Percentiles rank a stretch among this genome's conserved stretches.
Conservation (phyloP, 108 stramenopile species). For the Cyclotella cryptica region DNA sequence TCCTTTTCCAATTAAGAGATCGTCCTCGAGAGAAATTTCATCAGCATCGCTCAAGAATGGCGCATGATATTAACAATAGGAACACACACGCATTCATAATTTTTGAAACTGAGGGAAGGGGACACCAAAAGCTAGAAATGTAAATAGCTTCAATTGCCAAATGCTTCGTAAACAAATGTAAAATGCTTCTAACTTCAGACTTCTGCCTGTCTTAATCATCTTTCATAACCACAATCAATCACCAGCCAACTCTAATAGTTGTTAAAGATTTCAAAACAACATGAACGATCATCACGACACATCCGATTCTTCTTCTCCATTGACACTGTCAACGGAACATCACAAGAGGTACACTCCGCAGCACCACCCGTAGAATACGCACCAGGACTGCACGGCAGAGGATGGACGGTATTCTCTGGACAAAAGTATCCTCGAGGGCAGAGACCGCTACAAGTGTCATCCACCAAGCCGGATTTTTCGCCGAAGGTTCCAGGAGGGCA, state of each 20-base stretch:
- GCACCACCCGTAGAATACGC: constrained; percentile 52
- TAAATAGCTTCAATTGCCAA: no score
- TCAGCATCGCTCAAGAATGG: no score
- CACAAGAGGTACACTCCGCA: constrained; percentile 48
- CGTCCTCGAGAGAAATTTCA: no score
- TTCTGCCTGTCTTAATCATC: neutral
- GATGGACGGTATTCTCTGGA: constrained; percentile 36
- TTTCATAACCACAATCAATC: constrained; percentile 2
- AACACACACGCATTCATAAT: neutral
- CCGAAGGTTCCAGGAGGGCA: constrained; percentile 41
- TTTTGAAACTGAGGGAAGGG: neutral
- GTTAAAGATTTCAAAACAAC: constrained; percentile 41
- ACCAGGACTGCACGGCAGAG: constrained; percentile 43
- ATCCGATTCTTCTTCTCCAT: constrained; percentile 40
- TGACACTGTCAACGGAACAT: constrained; percentile 36
- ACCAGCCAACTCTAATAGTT: no score
- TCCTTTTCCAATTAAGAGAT: no score
- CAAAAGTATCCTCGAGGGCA: constrained; percentile 48
- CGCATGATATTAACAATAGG: neutral
- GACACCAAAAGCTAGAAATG: neutral
- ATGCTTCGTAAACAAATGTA: no score
- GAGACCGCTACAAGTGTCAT: constrained; percentile 28
- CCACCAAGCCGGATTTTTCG: constrained; percentile 14
- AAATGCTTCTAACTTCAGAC: neutral
- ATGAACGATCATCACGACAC: constrained; percentile 46